Evolutionary conservation across 805 yeast species (phyloP), one percentile per base, ranked within the genome.

Genomic region (Candida ovalis): DNA sequence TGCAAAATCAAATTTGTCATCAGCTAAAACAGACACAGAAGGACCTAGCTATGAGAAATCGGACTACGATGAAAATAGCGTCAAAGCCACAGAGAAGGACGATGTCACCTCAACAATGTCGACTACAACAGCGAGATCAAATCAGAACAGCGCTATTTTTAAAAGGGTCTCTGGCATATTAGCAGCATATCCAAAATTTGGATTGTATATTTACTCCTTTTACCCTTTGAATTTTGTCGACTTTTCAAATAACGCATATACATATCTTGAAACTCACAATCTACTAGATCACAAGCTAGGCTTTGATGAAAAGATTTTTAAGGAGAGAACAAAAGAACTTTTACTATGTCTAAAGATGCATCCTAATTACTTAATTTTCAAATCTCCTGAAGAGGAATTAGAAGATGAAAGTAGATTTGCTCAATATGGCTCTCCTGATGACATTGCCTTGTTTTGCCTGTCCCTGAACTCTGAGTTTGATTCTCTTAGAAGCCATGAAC

Each of bases 121-220:
- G 21, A 15, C 25, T 3, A 13, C n/a, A 19, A 30, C 12, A 21
- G 12, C 30, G 30, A 22, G 25, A 41, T 41, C 44, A 21, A 17
- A 23, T 9, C 39, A 24, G 22, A 21, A 8, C 13, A 28, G 12
- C n/a, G 18, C 39, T 18, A 19, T 7, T 4, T 37, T 10, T 21
- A 23, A 24, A 39, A 24, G 28, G 15, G 22, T n/a, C n/a, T 22
- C n/a, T 5, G 28, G 25, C 17, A 39, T n/a, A 10, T 3, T 7
- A 23, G 13, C 13, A 23, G 30, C n/a, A n/a, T 39, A 15, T 9
- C 28, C 15, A 7, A 23, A 13, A 8, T n/a, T 39, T 39, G 19
- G 13, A 15, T 72, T 79, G 1, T 62, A 79, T 23, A 57, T 82
- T 1, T 83, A 83, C 53, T 87, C 84, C 0, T 59, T 82, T 12